Percentiles rank a stretch among this genome's conserved stretches.
Evolutionary conservation across 768 basidiomycete genomes (phyloP).

Genomic region (Russula lepida): DNA sequence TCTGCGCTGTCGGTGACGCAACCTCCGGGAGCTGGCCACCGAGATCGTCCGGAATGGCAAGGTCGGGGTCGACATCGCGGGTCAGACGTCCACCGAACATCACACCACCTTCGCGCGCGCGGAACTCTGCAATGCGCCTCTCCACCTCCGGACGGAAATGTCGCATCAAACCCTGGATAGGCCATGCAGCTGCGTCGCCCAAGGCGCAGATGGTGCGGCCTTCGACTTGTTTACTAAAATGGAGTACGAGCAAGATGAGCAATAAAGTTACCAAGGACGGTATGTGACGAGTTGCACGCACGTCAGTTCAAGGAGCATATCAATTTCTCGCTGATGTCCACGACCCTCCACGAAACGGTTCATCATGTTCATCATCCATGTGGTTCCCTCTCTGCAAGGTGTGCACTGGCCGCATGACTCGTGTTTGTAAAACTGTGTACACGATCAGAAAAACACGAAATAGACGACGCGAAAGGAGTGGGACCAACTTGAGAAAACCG

Average conservation of each 20-base stretch:
- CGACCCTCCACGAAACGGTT: slow-evolving; percentile 89
- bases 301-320: slow-evolving; percentile 96
- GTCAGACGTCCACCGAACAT: slow-evolving; percentile 79
- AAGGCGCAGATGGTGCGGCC: slow-evolving; percentile 95
- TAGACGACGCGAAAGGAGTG: not conserved
- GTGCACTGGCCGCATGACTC: slow-evolving; percentile 71
- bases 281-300: slow-evolving; percentile 30
- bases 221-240: slow-evolving; percentile 82
- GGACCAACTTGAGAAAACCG: slow-evolving; percentile 67
- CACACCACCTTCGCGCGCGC: slow-evolving; percentile 60
- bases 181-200: slow-evolving; percentile 97
- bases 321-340: slow-evolving; percentile 88
- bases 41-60: slow-evolving; percentile 69
- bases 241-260: not conserved
- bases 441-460: not conserved
- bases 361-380: slow-evolving; percentile 99
- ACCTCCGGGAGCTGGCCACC: slow-evolving; percentile 43
- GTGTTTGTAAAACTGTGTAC: slow-evolving; percentile 8
- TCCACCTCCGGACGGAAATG: slow-evolving; percentile 97
- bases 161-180: slow-evolving; percentile 94
- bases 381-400: slow-evolving; percentile 89
- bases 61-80: slow-evolving; percentile 55
- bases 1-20: slow-evolving; percentile 20
- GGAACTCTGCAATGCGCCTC: slow-evolving; percentile 71
- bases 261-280: not conserved